Base-by-base conservation (phyloP, 768 basidiomycete genomes). In the Trametopsis cervina region DNA sequence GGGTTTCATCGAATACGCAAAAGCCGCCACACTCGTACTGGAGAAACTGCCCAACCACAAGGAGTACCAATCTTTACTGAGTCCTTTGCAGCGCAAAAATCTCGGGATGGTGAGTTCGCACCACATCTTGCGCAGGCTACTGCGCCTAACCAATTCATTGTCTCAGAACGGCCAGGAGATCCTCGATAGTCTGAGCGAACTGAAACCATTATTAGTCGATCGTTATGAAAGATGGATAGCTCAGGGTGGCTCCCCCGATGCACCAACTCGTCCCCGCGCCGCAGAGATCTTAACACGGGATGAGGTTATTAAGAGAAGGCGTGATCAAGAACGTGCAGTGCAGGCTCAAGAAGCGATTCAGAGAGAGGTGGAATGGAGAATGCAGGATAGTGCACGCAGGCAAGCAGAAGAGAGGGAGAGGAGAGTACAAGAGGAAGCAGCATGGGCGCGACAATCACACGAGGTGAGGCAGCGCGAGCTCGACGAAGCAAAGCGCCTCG, bases 1-100 rank as follows among this genome's bases (percentile, higher is more conserved):
- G n/a, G 84, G 82, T 1, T 90, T 89, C 62, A 70, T 89, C 15
- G 72, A 79, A 52, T 78, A 76, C 42, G 87, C 87, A 2, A 78
- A 72, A 51, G 84, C 87, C 7, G 86, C 86, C 0, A 87, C 84
- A 1, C 68, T 90, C 49, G 84, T 89, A 18, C 75, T 88, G 10
- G 86, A 91, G 68, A 82, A 77, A 54, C 68, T 91, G n/a, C 88
- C 88, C 0, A 66, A 69, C 1, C 89, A 90, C 66, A 68, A 72
- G 45, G 81, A 87, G 38, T 90, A 84, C 60, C 57, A 72, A 26
- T 68, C 67, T 1, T 62, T 79, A 39, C 63, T 91, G 56, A 81
- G 62, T 39, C 46, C 66, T 4, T 68, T 71, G 10, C 88, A 90
- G 57, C 73, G 81, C 44, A 68, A 77, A 43, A 86, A 87, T 63